Percentiles rank a stretch among this genome's conserved stretches.
Conservation (phyloP, 1,284 basidiomycete species). For the Cerrena zonata region DNA sequence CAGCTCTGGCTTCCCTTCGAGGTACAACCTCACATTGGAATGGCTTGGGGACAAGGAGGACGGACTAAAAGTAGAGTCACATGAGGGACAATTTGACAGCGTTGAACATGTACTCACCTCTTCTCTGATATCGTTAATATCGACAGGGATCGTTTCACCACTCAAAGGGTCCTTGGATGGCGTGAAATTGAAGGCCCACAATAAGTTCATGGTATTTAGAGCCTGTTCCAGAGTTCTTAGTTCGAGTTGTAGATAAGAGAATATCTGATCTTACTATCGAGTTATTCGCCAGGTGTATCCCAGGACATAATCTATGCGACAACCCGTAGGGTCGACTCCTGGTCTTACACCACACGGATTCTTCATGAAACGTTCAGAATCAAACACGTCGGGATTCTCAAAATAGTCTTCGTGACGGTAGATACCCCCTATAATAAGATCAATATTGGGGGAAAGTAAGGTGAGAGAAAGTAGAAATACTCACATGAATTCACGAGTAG, state of each 20-base stretch:
- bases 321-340: conserved; percentile 3
- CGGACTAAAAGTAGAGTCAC: background rate
- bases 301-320: conserved; percentile 7
- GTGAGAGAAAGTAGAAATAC: background rate
- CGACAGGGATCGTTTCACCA: background rate
- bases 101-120: background rate
- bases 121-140: background rate
- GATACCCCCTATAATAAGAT: background rate
- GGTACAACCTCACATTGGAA: conserved; percentile 6
- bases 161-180: conserved; percentile 4
- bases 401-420: conserved; percentile 4
- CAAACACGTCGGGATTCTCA: conserved; percentile 4
- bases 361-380: conserved; percentile 6
- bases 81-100: background rate
- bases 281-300: conserved; percentile 8
- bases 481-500: conserved; percentile 6
- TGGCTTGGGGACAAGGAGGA: conserved; percentile 6
- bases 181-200: conserved; percentile 6
- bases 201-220: conserved; percentile 6
- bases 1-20: conserved; percentile 4
- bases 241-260: background rate
- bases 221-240: background rate
- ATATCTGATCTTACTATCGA: background rate
- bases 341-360: background rate
- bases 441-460: background rate